Evolutionary conservation across 306 rosid species (phyloP).

Genomic region (Trichosanthes truncata): DNA sequence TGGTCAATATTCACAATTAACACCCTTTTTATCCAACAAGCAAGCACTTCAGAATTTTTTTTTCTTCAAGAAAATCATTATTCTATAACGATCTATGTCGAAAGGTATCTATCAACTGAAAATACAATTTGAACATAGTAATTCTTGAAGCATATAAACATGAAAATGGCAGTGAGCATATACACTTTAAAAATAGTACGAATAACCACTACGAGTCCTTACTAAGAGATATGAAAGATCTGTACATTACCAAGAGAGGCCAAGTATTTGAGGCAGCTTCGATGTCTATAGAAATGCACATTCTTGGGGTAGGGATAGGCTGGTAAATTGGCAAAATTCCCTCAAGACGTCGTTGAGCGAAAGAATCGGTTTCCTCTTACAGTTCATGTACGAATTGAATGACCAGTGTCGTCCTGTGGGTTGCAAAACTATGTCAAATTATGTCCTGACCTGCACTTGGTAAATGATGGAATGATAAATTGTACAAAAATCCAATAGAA

Average conservation of each 20-base stretch:
- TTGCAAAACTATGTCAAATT: constrained; percentile 3
- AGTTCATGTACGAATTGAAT: constrained; percentile 11
- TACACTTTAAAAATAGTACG: background rate
- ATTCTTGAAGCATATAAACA: background rate
- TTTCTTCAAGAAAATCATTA: background rate
- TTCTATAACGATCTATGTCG: background rate
- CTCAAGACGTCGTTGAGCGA: constrained; percentile 8
- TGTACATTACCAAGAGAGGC: background rate
- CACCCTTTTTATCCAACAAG: background rate
- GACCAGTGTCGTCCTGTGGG: constrained; percentile 1
- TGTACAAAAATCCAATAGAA: background rate
- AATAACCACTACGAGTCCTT: background rate
- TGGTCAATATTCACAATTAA: background rate
- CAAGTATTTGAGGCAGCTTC: background rate
- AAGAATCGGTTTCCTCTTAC: constrained; percentile 17
- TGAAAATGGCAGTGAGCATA: background rate
- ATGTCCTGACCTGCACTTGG: background rate
- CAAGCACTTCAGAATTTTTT: background rate
- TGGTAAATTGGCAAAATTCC: background rate
- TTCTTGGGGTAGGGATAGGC: background rate
- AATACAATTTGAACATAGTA: background rate
- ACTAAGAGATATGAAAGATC: background rate
- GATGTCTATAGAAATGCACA: background rate
- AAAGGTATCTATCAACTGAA: background rate
- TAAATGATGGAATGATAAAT: background rate